Base-by-base conservation (phyloP, 73 alveolate genomes). In the Chromera velia region DNA sequence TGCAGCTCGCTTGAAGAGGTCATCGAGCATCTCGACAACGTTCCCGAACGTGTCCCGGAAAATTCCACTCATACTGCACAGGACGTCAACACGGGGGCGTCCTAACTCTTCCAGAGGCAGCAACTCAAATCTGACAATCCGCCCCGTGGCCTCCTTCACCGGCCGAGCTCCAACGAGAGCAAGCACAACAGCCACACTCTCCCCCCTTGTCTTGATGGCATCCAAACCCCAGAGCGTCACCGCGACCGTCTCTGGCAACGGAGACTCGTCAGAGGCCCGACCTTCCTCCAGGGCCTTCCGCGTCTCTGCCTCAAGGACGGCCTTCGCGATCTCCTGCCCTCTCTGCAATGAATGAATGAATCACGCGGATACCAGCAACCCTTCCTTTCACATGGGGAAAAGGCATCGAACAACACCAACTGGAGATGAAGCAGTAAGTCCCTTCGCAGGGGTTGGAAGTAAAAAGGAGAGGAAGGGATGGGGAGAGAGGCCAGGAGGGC, bases 131-230 rank as follows among this genome's bases (percentile, higher is more conserved):
- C 0, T 22, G 76, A 70, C 1, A 64, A 6, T n/a, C 30, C 30
- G 27, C 70, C 27, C 70, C 31, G 28, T 32, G 66, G 48, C 79
- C 69, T 79, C 86, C 46, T 71, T 30, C 55, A 79, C 68, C 17
- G 86, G 86, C 34, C 86, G 79, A 26, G 86, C 86, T 19, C 86
- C 86, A 10, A 79, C 30, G 30, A 79, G 86, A 33, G 79, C 86
- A 65, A 79, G 34, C 29, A 70, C 86, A 46, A 79, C 80, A 10
- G 86, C 86, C 69, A 79, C 86, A 26, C 78, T 64, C 55, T 79
- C 86, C 34, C 86, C 86, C 27, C 80, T 75, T 67, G 86, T 79
- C 64, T 9, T 0, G n/a, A 4, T 0, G 63, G 49, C 85, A 72
- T 78, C 85, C 4, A 78, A 45, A 45, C 85, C 85, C 85, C 85